Percentiles rank a stretch among this genome's conserved stretches.
phyloP scores from a whole-genome alignment of 495 filamentous ascomycete genomes.

The Annulohypoxylon moriforme region DNA sequence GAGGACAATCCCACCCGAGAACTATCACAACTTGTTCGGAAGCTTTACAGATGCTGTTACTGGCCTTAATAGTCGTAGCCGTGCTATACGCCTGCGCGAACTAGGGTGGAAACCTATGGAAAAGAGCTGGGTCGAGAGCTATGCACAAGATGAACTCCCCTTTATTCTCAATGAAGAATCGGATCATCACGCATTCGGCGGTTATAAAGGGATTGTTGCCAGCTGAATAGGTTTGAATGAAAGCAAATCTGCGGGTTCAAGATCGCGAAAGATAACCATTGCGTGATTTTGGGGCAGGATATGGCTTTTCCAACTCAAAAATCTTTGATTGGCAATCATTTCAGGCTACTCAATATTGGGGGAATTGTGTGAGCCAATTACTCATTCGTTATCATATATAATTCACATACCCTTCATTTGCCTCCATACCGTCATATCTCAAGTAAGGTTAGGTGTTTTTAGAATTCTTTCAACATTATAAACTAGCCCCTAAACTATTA shows the following conservation, averaged over 20 bases:
- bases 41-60: constrained; percentile 34
- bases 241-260: not conserved
- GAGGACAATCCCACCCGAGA: constrained; percentile 54
- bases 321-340: too few species aligned
- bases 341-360: too few species aligned
- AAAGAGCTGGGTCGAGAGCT: constrained; percentile 51
- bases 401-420: too few species aligned
- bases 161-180: constrained; percentile 47
- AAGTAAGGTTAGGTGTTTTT: too few species aligned
- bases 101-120: constrained; percentile 68
- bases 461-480: too few species aligned
- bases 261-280: too few species aligned
- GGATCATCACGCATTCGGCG: constrained; percentile 39
- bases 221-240: not conserved
- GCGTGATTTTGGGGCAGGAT: too few species aligned
- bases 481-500: too few species aligned
- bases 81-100: constrained; percentile 63
- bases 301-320: too few species aligned
- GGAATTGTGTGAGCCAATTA: too few species aligned
- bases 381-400: too few species aligned
- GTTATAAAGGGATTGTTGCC: constrained; percentile 15
- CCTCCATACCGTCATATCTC: too few species aligned
- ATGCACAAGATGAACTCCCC: constrained; percentile 54
- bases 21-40: constrained; percentile 50
- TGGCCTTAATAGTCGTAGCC: constrained; percentile 66